These are phyloP conservation scores for Esteya vermicola DNA, from an alignment of 2,329 filamentous ascomycete species.

Conservation along the genomic window DNA sequence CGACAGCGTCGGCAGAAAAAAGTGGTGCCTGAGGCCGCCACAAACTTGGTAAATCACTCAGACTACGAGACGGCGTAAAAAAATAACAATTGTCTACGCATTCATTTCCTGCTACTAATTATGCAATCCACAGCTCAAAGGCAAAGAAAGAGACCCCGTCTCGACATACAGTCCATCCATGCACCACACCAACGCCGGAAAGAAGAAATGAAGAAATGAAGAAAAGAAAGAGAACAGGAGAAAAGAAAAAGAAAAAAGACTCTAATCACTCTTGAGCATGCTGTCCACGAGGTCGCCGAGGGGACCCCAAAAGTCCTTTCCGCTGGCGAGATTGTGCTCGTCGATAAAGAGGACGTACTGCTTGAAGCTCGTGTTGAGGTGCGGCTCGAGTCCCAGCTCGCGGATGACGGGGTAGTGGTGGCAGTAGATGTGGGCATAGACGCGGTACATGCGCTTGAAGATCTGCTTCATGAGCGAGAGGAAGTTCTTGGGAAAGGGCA, in stretches of 20 bases:
- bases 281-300: constrained; percentile 92
- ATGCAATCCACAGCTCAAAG: too few relatives aligned
- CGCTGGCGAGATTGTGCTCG: constrained; percentile 82
- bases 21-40: constrained; percentile 30
- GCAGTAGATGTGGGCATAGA: constrained; percentile 99
- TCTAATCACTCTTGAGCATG: constrained; percentile 84
- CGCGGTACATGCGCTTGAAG: constrained; percentile 97
- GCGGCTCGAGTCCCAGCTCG: constrained; percentile 86
- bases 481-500: constrained; percentile 91
- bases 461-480: constrained; percentile 80
- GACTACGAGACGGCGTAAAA: background rate
- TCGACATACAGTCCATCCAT: background rate
- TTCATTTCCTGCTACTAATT: background rate
- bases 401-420: constrained; percentile 97
- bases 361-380: constrained; percentile 98
- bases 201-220: background rate
- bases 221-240: background rate
- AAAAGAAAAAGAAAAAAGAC: background rate
- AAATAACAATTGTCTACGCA: background rate
- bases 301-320: constrained; percentile 95
- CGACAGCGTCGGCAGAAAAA: constrained; percentile 12
- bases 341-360: constrained; percentile 98
- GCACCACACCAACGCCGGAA: background rate
- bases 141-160: too few relatives aligned
- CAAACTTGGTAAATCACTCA: constrained; percentile 1